Percentiles rank a stretch among this genome's conserved stretches.
These are phyloP conservation scores for Harrya chromipes DNA, from an alignment of 768 basidiomycete species.

Conservation along the genomic window DNA sequence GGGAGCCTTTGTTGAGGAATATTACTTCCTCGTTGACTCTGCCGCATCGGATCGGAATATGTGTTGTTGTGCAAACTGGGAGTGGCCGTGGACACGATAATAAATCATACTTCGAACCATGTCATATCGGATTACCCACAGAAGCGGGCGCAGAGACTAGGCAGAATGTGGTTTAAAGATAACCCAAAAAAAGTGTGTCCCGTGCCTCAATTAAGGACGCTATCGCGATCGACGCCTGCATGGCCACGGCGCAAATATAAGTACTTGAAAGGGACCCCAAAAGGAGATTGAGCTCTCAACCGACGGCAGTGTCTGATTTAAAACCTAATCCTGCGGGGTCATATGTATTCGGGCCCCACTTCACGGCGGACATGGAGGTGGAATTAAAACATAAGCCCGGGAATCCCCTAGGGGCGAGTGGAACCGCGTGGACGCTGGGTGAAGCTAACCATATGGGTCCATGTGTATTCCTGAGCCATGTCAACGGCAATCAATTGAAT, in stretches of 20 bases:
- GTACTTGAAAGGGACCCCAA: slow-evolving; percentile 37
- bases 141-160: slow-evolving; percentile 10
- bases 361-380: slow-evolving; percentile 8
- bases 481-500: slow-evolving; percentile 36
- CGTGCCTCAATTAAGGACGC: slow-evolving; percentile 25
- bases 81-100: neutral
- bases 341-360: slow-evolving; percentile 7
- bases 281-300: slow-evolving; percentile 58
- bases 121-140: slow-evolving; percentile 13
- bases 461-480: slow-evolving; percentile 30
- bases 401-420: slow-evolving; percentile 17
- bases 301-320: slow-evolving; percentile 24
- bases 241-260: slow-evolving; percentile 14
- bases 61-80: neutral
- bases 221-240: slow-evolving; percentile 31
- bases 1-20: neutral
- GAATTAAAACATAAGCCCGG: slow-evolving; percentile 11
- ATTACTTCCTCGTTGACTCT: neutral
- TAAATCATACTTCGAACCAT: slow-evolving; percentile 8
- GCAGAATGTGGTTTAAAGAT: slow-evolving; percentile 2
- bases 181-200: neutral
- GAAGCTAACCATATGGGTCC: slow-evolving; percentile 29
- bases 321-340: slow-evolving; percentile 17
- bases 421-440: slow-evolving; percentile 22
- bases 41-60: neutral